Conservation (phyloP, 495 filamentous ascomycete species). For the Trichoderma erinaceum region DNA sequence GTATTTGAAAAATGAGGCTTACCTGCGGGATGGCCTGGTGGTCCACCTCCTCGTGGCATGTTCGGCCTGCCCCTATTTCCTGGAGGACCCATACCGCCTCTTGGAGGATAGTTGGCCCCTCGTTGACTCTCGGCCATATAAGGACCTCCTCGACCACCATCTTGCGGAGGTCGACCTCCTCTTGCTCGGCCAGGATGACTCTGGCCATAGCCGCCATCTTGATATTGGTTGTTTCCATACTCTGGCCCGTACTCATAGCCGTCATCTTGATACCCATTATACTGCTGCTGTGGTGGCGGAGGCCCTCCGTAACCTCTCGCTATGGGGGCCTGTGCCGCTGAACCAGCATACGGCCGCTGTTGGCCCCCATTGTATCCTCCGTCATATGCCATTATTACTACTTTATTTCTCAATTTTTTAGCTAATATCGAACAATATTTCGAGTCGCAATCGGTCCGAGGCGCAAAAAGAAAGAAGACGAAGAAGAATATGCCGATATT, state of each 20-base stretch:
- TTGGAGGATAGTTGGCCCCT: slow-evolving; percentile 9
- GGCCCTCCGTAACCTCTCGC: slow-evolving; percentile 44
- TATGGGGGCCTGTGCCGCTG: slow-evolving; percentile 30
- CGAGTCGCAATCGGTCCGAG: not conserved
- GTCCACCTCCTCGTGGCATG: not conserved
- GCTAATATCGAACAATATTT: not conserved
- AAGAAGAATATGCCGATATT: not conserved
- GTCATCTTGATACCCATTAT: slow-evolving; percentile 41
- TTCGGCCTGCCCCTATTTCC: slow-evolving; percentile 9
- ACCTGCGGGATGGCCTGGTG: not conserved
- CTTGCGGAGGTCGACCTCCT: slow-evolving; percentile 30
- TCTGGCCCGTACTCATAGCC: slow-evolving; percentile 41
- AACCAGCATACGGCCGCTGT: slow-evolving; percentile 44
- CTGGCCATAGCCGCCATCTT: slow-evolving; percentile 34
- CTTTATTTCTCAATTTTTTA: not conserved
- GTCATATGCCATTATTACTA: slow-evolving; percentile 39
- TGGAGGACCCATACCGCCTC: slow-evolving; percentile 12
- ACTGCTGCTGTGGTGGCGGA: slow-evolving; percentile 35
- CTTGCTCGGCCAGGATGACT: slow-evolving; percentile 19
- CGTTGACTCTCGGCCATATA: not conserved
- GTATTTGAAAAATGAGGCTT: not conserved
- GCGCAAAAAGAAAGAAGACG: not conserved
- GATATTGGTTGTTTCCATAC: slow-evolving; percentile 24
- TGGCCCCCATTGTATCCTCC: slow-evolving; percentile 38
- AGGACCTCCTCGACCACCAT: slow-evolving; percentile 2